Conservation (phyloP, 306 rosid species). For the Ochetophila trinervis region DNA sequence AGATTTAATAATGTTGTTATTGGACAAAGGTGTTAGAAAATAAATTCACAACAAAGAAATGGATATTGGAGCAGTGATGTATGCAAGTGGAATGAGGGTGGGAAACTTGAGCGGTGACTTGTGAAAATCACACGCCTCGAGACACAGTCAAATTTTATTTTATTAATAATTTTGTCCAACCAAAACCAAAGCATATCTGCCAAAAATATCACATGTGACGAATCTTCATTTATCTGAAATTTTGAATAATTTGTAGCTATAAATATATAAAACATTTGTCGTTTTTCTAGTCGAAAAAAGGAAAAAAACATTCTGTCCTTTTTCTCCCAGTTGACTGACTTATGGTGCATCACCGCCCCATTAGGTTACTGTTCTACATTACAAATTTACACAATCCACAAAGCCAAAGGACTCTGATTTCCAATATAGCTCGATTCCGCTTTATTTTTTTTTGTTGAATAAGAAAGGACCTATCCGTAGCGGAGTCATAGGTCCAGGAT, state of each 20-base stretch:
- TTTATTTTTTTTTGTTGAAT: too few relatives aligned
- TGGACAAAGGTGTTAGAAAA: too few relatives aligned
- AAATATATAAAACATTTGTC: too few relatives aligned
- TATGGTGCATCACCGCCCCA: background rate
- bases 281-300: too few relatives aligned
- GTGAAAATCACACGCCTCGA: background rate
- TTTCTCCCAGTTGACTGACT: conserved; percentile 17
- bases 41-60: background rate
- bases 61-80: background rate
- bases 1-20: too few relatives aligned
- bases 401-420: too few relatives aligned
- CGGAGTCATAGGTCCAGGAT: too few relatives aligned
- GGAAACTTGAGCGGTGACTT: background rate
- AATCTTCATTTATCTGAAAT: background rate
- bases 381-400: background rate
- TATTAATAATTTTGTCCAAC: conserved; percentile 3
- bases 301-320: background rate
- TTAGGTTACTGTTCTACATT: background rate
- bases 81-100: background rate
- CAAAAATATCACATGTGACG: conserved; percentile 5
- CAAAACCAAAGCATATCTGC: background rate
- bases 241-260: background rate
- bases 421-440: too few relatives aligned
- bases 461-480: too few relatives aligned
- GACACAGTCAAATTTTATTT: background rate